Conservation (phyloP, 768 basidiomycete genomes). For the Podaxis sp. region DNA sequence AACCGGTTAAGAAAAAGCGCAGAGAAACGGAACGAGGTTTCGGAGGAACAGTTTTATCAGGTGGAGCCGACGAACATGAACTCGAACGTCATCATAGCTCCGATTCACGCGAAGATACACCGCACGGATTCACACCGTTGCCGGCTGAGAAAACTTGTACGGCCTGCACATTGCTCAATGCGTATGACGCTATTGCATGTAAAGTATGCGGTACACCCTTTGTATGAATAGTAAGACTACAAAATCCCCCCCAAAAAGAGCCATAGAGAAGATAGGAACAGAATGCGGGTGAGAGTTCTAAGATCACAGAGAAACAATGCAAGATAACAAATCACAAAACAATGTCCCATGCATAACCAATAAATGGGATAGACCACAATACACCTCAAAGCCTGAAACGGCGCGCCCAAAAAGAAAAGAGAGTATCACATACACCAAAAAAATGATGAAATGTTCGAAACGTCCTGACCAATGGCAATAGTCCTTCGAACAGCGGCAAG, state of each 20-base stretch:
- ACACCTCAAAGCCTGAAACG: conserved; percentile 3
- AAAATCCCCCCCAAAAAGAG: conserved; percentile 19
- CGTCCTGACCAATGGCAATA: conserved; percentile 24
- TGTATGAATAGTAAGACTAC: conserved; percentile 28
- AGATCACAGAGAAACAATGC: conserved; percentile 6
- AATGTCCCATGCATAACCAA: conserved; percentile 21
- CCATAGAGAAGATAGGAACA: conserved; percentile 16
- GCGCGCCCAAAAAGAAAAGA: conserved; percentile 17
- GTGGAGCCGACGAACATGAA: conserved; percentile 29
- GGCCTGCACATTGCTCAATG: conserved; percentile 60
- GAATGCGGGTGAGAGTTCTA: conserved; percentile 12
- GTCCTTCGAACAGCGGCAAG: conserved; percentile 14
- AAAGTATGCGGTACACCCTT: conserved; percentile 46
- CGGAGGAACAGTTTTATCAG: conserved; percentile 63
- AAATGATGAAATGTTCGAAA: conserved; percentile 17
- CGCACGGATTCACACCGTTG: conserved; percentile 17
- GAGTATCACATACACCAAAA: conserved; percentile 22
- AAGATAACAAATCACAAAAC: conserved; percentile 17
- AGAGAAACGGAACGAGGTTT: conserved; percentile 68
- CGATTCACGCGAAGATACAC: conserved; percentile 25
- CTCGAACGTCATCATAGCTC: conserved; percentile 20
- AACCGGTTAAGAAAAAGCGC: conserved; percentile 35
- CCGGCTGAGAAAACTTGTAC: conserved; percentile 42
- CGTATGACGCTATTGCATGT: conserved; percentile 39
- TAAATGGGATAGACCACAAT: conserved; percentile 13